These are phyloP conservation scores for Cryptococcus neoformans DNA, from an alignment of 1,284 basidiomycete genomes.

Conservation along the genomic window DNA sequence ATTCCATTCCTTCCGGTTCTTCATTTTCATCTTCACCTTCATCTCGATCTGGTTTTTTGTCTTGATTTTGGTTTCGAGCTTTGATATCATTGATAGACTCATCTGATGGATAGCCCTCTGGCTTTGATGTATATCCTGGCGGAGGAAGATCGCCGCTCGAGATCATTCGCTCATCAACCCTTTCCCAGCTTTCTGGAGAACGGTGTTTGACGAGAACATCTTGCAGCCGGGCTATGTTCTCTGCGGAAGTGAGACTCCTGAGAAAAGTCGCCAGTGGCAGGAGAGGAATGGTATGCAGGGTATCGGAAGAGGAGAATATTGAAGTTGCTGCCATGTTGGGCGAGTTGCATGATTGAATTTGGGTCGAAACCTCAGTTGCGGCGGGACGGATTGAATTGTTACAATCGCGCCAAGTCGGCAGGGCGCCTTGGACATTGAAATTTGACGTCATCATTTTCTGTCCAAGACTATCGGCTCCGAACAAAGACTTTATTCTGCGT, in stretches of 20 bases:
- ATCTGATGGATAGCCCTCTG: neutral
- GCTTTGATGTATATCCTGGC: neutral
- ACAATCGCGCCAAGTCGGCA: neutral
- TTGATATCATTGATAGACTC: neutral
- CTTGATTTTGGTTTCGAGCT: neutral
- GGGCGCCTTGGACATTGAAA: too few species aligned
- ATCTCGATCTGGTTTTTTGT: neutral
- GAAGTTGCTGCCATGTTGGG: neutral
- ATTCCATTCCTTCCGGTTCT: neutral
- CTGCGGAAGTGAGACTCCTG: neutral
- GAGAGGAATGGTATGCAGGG: conserved; percentile 29
- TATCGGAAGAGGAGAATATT: conserved; percentile 23
- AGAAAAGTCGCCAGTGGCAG: conserved; percentile 26
- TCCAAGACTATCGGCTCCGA: too few species aligned
- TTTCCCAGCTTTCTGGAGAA: conserved; percentile 37
- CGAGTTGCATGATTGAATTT: neutral
- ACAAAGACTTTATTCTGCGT: too few species aligned
- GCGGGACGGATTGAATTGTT: neutral
- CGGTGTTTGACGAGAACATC: conserved; percentile 34
- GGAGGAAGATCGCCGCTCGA: conserved; percentile 30
- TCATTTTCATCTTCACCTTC: neutral
- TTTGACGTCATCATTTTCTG: too few species aligned
- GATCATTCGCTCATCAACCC: conserved; percentile 32
- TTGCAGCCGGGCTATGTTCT: conserved; percentile 13
- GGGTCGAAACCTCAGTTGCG: neutral